These are phyloP conservation scores for Aspergillus pseudonomiae DNA, from an alignment of 2,329 filamentous ascomycete species.

Conservation along the genomic window DNA sequence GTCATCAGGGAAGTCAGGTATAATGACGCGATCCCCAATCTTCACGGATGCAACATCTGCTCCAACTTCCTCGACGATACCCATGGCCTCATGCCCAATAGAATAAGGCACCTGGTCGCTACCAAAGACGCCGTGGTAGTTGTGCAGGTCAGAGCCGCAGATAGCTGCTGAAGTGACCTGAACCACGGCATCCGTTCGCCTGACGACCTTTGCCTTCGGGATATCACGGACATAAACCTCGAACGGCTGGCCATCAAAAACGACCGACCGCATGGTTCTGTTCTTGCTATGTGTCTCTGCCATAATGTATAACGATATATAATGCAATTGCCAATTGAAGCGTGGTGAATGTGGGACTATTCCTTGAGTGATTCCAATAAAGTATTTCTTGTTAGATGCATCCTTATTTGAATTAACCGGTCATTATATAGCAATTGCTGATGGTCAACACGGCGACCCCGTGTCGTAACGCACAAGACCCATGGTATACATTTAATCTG, in stretches of 20 bases:
- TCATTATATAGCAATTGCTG: not conserved
- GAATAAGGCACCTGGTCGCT: not conserved
- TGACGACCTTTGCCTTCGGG: not conserved
- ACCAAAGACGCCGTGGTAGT: not conserved
- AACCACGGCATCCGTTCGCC: not conserved
- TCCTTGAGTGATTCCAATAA: not conserved
- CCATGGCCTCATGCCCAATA: slow-evolving; percentile 5
- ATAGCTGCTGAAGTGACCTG: not conserved
- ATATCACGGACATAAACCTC: not conserved
- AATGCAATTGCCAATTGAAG: not conserved
- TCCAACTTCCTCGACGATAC: not conserved
- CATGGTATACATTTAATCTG: not conserved
- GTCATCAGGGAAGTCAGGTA: not conserved
- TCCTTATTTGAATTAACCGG: not conserved
- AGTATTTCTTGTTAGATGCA: not conserved
- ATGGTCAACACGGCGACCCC: not conserved
- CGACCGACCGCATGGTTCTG: not conserved
- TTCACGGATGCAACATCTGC: not conserved
- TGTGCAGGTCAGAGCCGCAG: slow-evolving; percentile 4
- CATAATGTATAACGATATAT: not conserved
- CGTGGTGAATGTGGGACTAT: not conserved
- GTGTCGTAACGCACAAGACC: not conserved
- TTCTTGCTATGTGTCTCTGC: not conserved
- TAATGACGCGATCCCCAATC: slow-evolving; percentile 1
- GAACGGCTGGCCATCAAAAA: not conserved